phyloP scores from a whole-genome alignment of 2,329 filamentous ascomycete species.

The Beauveria varroae region DNA sequence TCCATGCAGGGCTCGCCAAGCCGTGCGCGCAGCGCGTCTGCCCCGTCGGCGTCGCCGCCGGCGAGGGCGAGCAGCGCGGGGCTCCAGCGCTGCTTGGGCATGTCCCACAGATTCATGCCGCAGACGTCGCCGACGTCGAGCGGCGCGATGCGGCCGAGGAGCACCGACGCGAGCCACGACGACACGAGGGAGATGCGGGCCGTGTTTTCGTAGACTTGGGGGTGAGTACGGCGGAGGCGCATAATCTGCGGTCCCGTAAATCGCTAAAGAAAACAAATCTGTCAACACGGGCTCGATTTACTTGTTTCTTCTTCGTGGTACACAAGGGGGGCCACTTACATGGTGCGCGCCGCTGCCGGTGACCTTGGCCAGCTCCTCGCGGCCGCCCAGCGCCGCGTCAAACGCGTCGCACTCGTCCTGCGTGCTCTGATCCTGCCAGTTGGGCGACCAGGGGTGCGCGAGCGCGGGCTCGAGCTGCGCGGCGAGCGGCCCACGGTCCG shows the following conservation, averaged over 20 bases:
- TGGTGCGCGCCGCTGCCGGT: constrained; percentile 95
- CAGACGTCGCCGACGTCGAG: constrained; percentile 93
- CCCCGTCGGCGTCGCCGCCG: constrained; percentile 51
- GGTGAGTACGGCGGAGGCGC: constrained; percentile 72
- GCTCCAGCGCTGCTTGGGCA: constrained; percentile 65
- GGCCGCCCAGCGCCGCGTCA: constrained; percentile 61
- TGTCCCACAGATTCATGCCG: constrained; percentile 96
- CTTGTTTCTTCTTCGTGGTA: too few relatives aligned
- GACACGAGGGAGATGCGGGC: constrained; percentile 87
- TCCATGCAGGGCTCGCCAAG: constrained; percentile 74
- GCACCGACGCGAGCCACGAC: constrained; percentile 85
- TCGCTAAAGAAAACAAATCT: constrained; percentile 43
- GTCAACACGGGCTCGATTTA: too few relatives aligned
- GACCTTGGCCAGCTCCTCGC: constrained; percentile 62
- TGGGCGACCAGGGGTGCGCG: constrained; percentile 80
- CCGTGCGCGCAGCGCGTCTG: constrained; percentile 60
- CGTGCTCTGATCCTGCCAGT: constrained; percentile 97
- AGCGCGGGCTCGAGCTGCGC: constrained; percentile 68
- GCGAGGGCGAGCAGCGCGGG: constrained; percentile 67
- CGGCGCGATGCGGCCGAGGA: constrained; percentile 77
- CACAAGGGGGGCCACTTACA: constrained; percentile 42
- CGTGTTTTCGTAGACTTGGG: constrained; percentile 73
- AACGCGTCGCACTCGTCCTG: constrained; percentile 87
- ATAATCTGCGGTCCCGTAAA: constrained; percentile 98
- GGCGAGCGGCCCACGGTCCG: constrained; percentile 49